phyloP scores from a whole-genome alignment of 805 yeast genomes.

The Zygoascus ofunaensis region DNA sequence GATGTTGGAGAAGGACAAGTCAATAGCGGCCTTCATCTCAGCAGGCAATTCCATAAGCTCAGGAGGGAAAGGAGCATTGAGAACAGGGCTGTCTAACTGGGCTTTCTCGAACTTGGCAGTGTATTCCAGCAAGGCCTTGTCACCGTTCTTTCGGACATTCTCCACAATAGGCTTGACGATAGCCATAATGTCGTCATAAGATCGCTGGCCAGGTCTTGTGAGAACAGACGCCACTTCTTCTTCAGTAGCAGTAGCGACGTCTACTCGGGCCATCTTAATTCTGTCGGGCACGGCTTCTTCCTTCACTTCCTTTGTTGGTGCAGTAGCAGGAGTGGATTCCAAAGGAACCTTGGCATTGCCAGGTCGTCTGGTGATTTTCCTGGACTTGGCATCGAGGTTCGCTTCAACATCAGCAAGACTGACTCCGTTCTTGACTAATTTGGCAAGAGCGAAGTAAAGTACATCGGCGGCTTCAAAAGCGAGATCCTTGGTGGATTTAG shows the following conservation, averaged over 20 bases:
- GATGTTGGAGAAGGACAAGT: constrained; percentile 80
- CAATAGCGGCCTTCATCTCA: constrained; percentile 76
- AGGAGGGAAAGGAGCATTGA: constrained; percentile 79
- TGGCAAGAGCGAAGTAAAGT: constrained; percentile 55
- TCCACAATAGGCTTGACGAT: constrained; percentile 85
- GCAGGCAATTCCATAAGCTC: constrained; percentile 64
- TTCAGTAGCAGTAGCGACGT: constrained; percentile 34
- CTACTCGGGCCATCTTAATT: constrained; percentile 45
- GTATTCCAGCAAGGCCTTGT: constrained; percentile 75
- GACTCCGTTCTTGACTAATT: constrained; percentile 68
- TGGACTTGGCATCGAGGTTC: constrained; percentile 72
- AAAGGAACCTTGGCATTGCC: constrained; percentile 65
- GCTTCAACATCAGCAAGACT: constrained; percentile 70
- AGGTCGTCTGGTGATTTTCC: constrained; percentile 83
- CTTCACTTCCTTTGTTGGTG: constrained; percentile 11
- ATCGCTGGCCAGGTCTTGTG: constrained; percentile 90
- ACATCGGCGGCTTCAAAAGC: constrained; percentile 98
- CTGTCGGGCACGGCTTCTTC: constrained; percentile 3
- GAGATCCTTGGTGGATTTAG: constrained; percentile 54
- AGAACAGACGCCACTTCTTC: constrained; percentile 52
- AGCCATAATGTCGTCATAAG: constrained; percentile 76
- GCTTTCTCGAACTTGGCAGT: constrained; percentile 92
- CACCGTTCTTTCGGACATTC: constrained; percentile 69
- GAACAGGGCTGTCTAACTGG: constrained; percentile 55
- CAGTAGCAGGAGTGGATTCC: constrained; percentile 16